phyloP scores from a whole-genome alignment of 2,329 filamentous ascomycete genomes.

The Trichophyton benhamiae region DNA sequence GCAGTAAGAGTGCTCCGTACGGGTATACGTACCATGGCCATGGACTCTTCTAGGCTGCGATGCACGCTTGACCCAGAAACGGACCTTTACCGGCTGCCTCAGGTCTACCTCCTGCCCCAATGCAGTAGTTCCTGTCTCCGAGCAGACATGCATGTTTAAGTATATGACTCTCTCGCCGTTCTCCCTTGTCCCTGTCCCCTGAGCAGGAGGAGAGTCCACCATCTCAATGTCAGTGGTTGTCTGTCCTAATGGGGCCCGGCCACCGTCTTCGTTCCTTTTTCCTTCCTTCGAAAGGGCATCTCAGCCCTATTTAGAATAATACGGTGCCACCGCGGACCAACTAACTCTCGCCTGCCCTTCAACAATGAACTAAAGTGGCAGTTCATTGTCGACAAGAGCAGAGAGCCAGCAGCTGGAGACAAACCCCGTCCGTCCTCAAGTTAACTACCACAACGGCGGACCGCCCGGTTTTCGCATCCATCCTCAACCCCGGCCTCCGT shows the following conservation, averaged over 20 bases:
- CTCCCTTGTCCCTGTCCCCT: not conserved
- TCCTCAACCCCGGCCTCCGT: not conserved
- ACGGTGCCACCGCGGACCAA: not conserved
- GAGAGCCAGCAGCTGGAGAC: not conserved
- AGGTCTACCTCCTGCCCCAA: not conserved
- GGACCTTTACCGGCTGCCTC: not conserved
- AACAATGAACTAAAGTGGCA: not conserved
- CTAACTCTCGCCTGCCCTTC: no score
- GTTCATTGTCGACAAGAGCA: not conserved
- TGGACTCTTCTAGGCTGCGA: not conserved
- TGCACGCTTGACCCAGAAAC: not conserved
- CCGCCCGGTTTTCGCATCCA: not conserved
- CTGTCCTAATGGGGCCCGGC: not conserved
- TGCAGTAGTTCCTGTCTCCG: not conserved
- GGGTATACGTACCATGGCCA: not conserved
- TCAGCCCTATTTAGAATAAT: conserved; percentile 3
- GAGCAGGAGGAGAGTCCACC: not conserved
- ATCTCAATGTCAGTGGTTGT: not conserved
- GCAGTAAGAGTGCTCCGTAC: not conserved
- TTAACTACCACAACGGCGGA: no score
- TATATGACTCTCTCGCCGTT: not conserved
- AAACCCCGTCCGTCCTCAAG: no score
- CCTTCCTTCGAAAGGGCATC: not conserved
- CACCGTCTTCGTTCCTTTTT: not conserved
- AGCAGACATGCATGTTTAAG: not conserved